Percentiles rank a stretch among this genome's conserved stretches.
Conservation (phyloP, 2,329 filamentous ascomycete genomes). For the Ambrosiella beaveri region DNA sequence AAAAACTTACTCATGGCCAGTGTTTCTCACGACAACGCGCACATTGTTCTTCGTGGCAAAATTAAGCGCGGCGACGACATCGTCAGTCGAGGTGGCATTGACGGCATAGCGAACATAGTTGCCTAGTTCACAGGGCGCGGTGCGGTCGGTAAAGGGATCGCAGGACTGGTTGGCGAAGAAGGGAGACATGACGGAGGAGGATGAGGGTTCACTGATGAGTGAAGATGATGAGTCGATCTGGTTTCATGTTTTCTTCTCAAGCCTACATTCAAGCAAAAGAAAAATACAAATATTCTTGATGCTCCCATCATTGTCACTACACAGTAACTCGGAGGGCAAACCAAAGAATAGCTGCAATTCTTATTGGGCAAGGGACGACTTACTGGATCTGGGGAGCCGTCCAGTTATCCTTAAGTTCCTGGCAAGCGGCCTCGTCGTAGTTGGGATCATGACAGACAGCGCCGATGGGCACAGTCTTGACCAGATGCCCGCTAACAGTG, state of each 20-base stretch:
- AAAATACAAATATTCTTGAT: no score
- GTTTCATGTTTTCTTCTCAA: background rate
- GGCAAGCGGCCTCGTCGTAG: slow-evolving; percentile 29
- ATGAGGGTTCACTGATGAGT: slow-evolving; percentile 19
- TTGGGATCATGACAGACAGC: slow-evolving; percentile 31
- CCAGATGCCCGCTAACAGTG: slow-evolving; percentile 31
- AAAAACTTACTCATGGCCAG: slow-evolving; percentile 20
- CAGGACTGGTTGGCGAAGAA: slow-evolving; percentile 24
- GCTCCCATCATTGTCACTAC: no score
- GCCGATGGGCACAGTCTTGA: slow-evolving; percentile 35
- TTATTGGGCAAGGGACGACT: slow-evolving; percentile 9
- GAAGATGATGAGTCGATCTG: background rate
- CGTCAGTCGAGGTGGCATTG: slow-evolving; percentile 18
- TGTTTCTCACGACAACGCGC: slow-evolving; percentile 22
- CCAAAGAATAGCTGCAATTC: background rate
- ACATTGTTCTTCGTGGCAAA: slow-evolving; percentile 24
- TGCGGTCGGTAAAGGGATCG: slow-evolving; percentile 23
- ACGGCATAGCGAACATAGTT: slow-evolving; percentile 26
- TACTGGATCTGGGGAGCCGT: slow-evolving; percentile 21
- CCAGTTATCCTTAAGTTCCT: slow-evolving; percentile 22
- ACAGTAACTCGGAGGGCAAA: no score
- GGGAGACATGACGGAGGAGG: slow-evolving; percentile 25
- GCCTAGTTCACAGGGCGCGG: slow-evolving; percentile 25
- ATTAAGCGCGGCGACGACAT: slow-evolving; percentile 20
- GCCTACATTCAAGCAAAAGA: no score